These are phyloP conservation scores for Stevia rebaudiana DNA, from an alignment of 140 eudicot species.

Conservation along the genomic window DNA sequence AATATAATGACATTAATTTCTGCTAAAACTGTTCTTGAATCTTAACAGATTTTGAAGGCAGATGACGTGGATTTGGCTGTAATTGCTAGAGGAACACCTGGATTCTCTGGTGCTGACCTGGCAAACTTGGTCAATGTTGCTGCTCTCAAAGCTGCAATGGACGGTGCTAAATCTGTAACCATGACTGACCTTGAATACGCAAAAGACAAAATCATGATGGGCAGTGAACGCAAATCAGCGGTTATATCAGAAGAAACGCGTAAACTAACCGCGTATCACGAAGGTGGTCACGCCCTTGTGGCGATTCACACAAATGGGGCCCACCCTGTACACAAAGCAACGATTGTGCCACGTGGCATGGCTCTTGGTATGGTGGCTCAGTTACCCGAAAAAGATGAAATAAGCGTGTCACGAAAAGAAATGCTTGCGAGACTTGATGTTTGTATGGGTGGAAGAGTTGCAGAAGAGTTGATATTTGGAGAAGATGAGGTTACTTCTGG, in stretches of 20 bases:
- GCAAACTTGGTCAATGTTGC: conserved; percentile 92
- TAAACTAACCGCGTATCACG: conserved; percentile 77
- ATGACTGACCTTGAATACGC: conserved; percentile 88
- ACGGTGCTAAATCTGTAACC: conserved; percentile 83
- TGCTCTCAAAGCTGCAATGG: conserved; percentile 96
- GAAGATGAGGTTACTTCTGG: conserved; percentile 91
- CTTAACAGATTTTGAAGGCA: conserved; percentile 67
- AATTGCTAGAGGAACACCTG: conserved; percentile 94
- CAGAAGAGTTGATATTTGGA: conserved; percentile 91
- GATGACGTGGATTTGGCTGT: conserved; percentile 80
- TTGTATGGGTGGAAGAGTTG: conserved; percentile 93
- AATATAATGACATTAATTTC: no score
- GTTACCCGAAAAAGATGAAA: conserved; percentile 78
- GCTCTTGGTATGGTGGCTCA: conserved; percentile 94
- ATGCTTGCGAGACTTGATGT: conserved; percentile 93
- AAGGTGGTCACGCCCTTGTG: conserved; percentile 95
- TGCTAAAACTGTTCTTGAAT: not conserved
- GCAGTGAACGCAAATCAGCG: conserved; percentile 84
- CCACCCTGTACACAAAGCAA: conserved; percentile 90
- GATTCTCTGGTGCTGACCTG: conserved; percentile 96
- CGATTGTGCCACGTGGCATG: conserved; percentile 89
- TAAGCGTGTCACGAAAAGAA: conserved; percentile 71
- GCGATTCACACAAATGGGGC: conserved; percentile 95
- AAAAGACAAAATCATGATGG: conserved; percentile 94
- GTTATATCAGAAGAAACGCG: conserved; percentile 69